Base-by-base conservation (phyloP, 805 yeast species). In the Kazachstania psychrophila region DNA sequence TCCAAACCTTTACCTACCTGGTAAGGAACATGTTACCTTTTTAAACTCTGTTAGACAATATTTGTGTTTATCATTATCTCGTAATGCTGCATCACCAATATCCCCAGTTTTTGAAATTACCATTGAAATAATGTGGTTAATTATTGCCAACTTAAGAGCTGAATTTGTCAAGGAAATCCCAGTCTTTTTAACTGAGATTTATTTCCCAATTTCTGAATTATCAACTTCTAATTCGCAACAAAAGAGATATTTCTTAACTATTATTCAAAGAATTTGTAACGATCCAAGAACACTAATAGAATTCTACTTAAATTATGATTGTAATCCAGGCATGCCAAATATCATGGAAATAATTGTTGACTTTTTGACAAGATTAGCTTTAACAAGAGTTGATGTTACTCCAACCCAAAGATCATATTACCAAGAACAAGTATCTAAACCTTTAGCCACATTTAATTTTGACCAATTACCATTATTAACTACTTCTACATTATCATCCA, bases 161-260 rank as follows among this genome's bases (percentile, higher is more conserved):
- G 92, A 83, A 48, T 87, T 92, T 66, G 89, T 88, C 60, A 73
- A 81, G 46, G 98, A 92, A 56, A 84, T 92, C 31, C 95, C 96
- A 1, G 95, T 94, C 0, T 84, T 94, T 52, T 74, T 88, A 64
- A 81, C 79, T 31, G 97, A 92, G 52, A 85, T 89, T 36, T 92
- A 92, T 58, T 82, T 92, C 61, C 96, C 97, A 3, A 85, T 94
- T 29, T 73, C 92, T 31, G 97, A 89, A 52, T 74, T 92, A 77
- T 83, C 79, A 52, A 77, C 94, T 2, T 83, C 96, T 1, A 85
- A 96, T 0, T 64, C 88, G 8, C 96, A 89, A 58, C 98, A 94
- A 61, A 87, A 89, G 56, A 72, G 94, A 55, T 89, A 87, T 51
- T 73, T 89, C 45, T 66, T 94, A 42, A 73, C 80, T 10, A 71